A percentile compares a stretch with the other conserved stretches of the same genome.
Evolutionary conservation across 306 rosid genomes (phyloP).

Genomic region (Lathyrus tuberosus): DNA sequence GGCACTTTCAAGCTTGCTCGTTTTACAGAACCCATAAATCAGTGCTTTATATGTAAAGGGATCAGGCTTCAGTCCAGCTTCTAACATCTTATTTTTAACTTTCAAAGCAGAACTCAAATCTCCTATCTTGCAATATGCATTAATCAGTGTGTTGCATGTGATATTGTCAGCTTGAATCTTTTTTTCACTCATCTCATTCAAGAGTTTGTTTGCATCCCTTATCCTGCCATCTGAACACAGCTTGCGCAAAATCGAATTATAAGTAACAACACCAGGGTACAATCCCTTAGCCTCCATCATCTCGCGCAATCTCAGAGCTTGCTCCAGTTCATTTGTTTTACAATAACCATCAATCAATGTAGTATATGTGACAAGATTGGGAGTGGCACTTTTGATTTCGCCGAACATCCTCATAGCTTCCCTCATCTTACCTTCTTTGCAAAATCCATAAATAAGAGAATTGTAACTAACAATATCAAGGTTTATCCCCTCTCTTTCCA

Average conservation of each 20-base stretch:
- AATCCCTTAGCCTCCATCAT: conserved; percentile 74
- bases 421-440: conserved; percentile 85
- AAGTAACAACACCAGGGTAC: conserved; percentile 77
- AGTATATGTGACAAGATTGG: conserved; percentile 78
- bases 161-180: conserved; percentile 75
- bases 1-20: conserved; percentile 59
- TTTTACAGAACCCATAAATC: conserved; percentile 79
- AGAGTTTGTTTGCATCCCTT: conserved; percentile 77
- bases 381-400: conserved; percentile 61
- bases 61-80: conserved; percentile 73
- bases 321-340: conserved; percentile 65
- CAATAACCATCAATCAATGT: conserved; percentile 86
- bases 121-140: conserved; percentile 85
- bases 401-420: conserved; percentile 78
- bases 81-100: conserved; percentile 78
- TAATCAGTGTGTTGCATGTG: conserved; percentile 87
- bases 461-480: conserved; percentile 80
- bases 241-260: conserved; percentile 78
- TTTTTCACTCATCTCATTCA: conserved; percentile 79
- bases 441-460: conserved; percentile 77
- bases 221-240: conserved; percentile 80
- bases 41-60: conserved; percentile 77
- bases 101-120: conserved; percentile 77
- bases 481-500: conserved; percentile 74
- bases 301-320: conserved; percentile 63